phyloP scores from a whole-genome alignment of 495 filamentous ascomycete genomes.

The Cairneyella variabilis region DNA sequence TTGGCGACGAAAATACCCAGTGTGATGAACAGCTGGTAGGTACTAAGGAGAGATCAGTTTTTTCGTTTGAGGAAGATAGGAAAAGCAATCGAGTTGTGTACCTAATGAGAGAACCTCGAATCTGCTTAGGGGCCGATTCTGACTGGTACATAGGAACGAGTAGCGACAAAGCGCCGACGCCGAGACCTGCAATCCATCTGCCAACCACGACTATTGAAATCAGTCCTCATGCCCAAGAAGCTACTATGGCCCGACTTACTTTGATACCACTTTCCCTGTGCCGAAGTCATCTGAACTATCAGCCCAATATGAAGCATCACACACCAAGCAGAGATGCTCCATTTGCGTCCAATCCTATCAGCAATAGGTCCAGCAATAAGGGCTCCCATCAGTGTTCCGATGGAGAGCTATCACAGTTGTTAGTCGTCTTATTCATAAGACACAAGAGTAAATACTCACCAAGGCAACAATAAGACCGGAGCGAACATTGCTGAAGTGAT shows the following conservation, averaged over 20 bases:
- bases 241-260: constrained; percentile 25
- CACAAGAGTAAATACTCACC: constrained; percentile 30
- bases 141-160: constrained; percentile 53
- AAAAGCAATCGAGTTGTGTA: no score
- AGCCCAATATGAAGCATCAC: constrained; percentile 51
- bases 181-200: constrained; percentile 52
- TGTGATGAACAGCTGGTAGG: constrained; percentile 83
- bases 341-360: constrained; percentile 49
- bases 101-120: constrained; percentile 63
- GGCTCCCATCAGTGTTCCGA: constrained; percentile 55
- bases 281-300: constrained; percentile 50
- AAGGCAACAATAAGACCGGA: constrained; percentile 54
- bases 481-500: constrained; percentile 50
- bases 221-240: neutral
- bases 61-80: neutral
- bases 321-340: constrained; percentile 49
- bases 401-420: constrained; percentile 36
- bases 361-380: constrained; percentile 49
- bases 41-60: constrained; percentile 1
- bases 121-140: constrained; percentile 33
- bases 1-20: constrained; percentile 79
- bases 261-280: constrained; percentile 44
- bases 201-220: constrained; percentile 31
- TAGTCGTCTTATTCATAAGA: neutral
- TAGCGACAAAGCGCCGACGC: constrained; percentile 51